Evolutionary conservation across 2,329 filamentous ascomycete species (phyloP).

Genomic region (Botryotinia globosa): DNA sequence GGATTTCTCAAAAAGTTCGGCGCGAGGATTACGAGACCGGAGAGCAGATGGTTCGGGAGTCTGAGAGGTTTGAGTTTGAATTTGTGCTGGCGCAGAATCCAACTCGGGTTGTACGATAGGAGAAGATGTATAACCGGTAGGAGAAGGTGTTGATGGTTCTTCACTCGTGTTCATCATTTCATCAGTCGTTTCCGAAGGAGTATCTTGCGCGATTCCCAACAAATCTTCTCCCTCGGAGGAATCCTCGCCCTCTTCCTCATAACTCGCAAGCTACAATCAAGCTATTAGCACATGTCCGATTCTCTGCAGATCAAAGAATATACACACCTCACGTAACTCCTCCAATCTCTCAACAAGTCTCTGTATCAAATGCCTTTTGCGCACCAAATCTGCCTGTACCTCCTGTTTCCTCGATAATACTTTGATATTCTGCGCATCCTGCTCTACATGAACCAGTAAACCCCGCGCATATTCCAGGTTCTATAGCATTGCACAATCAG

Average conservation of each 20-base stretch:
- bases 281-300: background rate
- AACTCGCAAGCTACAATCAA: conserved; percentile 25
- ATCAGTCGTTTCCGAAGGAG: conserved; percentile 45
- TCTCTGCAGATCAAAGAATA: background rate
- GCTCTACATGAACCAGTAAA: conserved; percentile 68
- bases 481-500: conserved; percentile 41
- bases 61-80: conserved; percentile 10
- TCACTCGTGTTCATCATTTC: conserved; percentile 7
- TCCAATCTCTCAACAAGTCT: conserved; percentile 62
- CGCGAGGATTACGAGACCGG: conserved; percentile 28
- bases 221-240: conserved; percentile 56
- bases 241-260: conserved; percentile 32
- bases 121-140: conserved; percentile 19
- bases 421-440: conserved; percentile 61
- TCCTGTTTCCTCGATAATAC: conserved; percentile 57
- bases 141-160: conserved; percentile 21
- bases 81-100: conserved; percentile 9
- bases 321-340: conserved; percentile 61
- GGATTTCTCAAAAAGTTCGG: conserved; percentile 4
- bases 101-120: conserved; percentile 5
- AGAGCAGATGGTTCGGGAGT: conserved; percentile 27
- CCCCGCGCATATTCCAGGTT: conserved; percentile 71
- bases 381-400: conserved; percentile 60
- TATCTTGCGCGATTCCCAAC: conserved; percentile 47
- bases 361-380: conserved; percentile 65